A percentile compares a stretch with the other conserved stretches of the same genome.
phyloP scores from a whole-genome alignment of 1,284 basidiomycete genomes.

The Cutaneotrichosporon mucoides region DNA sequence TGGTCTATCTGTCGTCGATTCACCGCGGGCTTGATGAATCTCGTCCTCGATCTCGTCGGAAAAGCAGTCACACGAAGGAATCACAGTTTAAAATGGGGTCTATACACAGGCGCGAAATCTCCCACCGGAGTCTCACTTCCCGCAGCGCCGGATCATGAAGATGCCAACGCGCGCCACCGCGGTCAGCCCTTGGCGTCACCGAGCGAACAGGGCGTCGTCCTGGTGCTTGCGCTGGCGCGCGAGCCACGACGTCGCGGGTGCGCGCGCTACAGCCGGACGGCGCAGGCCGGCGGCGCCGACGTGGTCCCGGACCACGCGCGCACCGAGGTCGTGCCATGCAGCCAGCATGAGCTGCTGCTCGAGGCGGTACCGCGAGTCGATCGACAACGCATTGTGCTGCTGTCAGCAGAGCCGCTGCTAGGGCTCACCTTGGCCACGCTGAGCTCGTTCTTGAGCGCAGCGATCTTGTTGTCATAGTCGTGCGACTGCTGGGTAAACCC shows the following conservation, averaged over 20 bases:
- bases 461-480: slow-evolving; percentile 65
- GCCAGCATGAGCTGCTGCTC: slow-evolving; percentile 78
- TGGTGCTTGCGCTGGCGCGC: slow-evolving; percentile 57
- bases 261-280: slow-evolving; percentile 45
- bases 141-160: slow-evolving; percentile 10
- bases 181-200: slow-evolving; percentile 16
- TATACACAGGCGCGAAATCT: slow-evolving; percentile 11
- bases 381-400: slow-evolving; percentile 8
- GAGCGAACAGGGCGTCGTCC: slow-evolving; percentile 28
- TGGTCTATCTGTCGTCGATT: no score
- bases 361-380: slow-evolving; percentile 56
- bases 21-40: background rate
- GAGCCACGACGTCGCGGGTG: slow-evolving; percentile 58
- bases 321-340: slow-evolving; percentile 65
- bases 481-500: slow-evolving; percentile 68
- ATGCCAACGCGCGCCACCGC: slow-evolving; percentile 12
- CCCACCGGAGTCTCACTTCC: slow-evolving; percentile 6
- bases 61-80: background rate
- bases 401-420: background rate
- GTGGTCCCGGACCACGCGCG: slow-evolving; percentile 58
- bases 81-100: background rate
- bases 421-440: slow-evolving; percentile 57
- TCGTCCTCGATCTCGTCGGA: background rate
- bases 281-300: slow-evolving; percentile 22
- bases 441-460: slow-evolving; percentile 66